A percentile compares a stretch with the other conserved stretches of the same genome.
Conservation (phyloP, 495 filamentous ascomycete genomes). For the Penicillium daleae region DNA sequence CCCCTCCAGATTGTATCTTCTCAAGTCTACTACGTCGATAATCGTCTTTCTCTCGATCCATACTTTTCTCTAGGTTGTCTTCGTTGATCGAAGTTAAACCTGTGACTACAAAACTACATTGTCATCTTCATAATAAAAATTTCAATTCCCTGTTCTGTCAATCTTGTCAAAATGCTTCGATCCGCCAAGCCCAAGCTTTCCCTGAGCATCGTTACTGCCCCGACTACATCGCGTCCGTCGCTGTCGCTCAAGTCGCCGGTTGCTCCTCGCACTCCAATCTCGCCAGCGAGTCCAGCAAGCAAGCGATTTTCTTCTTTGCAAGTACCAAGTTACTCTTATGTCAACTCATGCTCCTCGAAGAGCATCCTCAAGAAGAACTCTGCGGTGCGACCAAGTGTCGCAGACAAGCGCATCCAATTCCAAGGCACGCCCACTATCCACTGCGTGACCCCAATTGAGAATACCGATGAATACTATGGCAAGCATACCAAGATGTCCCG, state of each 20-base stretch:
- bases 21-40: slow-evolving; percentile 34
- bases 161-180: slow-evolving; percentile 24
- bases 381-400: slow-evolving; percentile 15
- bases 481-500: slow-evolving; percentile 52
- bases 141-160: slow-evolving; percentile 11
- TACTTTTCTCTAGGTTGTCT: slow-evolving; percentile 27
- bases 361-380: slow-evolving; percentile 56
- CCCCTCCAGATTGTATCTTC: slow-evolving; percentile 2
- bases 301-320: slow-evolving; percentile 50
- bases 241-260: slow-evolving; percentile 51
- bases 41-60: slow-evolving; percentile 34
- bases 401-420: slow-evolving; percentile 53
- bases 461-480: slow-evolving; percentile 58
- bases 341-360: slow-evolving; percentile 52
- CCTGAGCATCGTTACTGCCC: slow-evolving; percentile 49
- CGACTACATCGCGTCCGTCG: slow-evolving; percentile 42
- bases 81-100: slow-evolving; percentile 45
- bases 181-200: slow-evolving; percentile 51
- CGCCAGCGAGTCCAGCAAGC: slow-evolving; percentile 47
- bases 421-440: slow-evolving; percentile 51
- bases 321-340: slow-evolving; percentile 47
- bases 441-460: slow-evolving; percentile 57
- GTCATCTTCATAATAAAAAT: slow-evolving; percentile 8
- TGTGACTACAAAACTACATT: slow-evolving; percentile 11
- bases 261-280: slow-evolving; percentile 50